These are phyloP conservation scores for Trichoderma hamatum DNA, from an alignment of 2,329 filamentous ascomycete genomes.

Conservation along the genomic window DNA sequence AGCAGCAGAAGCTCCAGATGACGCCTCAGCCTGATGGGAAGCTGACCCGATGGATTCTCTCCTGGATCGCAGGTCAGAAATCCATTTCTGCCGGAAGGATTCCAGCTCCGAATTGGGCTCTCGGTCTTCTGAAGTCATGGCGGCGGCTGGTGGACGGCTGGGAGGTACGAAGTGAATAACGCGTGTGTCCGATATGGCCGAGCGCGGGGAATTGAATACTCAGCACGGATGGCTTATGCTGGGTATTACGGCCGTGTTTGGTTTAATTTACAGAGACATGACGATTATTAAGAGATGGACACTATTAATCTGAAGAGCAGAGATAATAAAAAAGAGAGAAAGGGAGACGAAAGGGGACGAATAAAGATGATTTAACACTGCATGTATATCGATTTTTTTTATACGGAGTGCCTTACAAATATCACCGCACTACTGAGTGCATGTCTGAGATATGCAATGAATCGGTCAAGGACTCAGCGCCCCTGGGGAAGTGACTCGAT, in stretches of 20 bases:
- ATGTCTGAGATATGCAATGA: not conserved
- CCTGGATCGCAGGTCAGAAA: conserved; percentile 69
- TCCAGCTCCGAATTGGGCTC: conserved; percentile 71
- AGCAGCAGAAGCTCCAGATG: conserved; percentile 4
- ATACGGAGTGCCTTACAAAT: not conserved
- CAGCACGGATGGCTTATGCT: not conserved
- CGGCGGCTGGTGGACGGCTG: not conserved
- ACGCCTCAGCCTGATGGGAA: conserved; percentile 6
- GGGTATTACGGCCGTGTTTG: not conserved
- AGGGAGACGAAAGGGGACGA: not conserved
- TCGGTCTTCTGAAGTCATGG: conserved; percentile 29
- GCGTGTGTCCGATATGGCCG: conserved; percentile 25
- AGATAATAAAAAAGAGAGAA: not conserved
- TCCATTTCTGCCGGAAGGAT: conserved; percentile 83
- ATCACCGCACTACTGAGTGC: not conserved
- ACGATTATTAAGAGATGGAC: not conserved
- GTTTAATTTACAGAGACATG: not conserved
- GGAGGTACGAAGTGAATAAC: not conserved
- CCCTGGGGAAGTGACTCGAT: conserved; percentile 13
- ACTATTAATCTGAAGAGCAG: not conserved
- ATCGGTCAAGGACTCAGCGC: conserved; percentile 19
- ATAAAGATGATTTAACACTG: not conserved
- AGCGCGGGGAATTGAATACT: conserved; percentile 17
- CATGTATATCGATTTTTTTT: not conserved
- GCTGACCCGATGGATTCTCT: conserved; percentile 9